Evolutionary conservation across 768 basidiomycete species (phyloP).

Genomic region (Roridomyces roridus): DNA sequence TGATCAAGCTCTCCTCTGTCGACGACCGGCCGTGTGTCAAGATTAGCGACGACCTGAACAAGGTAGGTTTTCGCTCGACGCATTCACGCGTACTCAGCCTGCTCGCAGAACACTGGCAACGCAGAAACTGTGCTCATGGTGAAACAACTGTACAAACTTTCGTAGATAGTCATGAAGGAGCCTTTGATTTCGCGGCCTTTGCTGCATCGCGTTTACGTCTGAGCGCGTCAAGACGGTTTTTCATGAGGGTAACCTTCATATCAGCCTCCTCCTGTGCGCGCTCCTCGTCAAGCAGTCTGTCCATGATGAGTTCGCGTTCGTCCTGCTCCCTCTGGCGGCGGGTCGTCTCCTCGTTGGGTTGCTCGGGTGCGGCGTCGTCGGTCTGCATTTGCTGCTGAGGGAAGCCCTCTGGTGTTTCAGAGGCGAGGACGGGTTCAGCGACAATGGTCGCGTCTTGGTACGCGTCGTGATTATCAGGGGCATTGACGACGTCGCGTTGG

Average conservation of each 20-base stretch:
- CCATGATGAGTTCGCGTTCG: constrained; percentile 85
- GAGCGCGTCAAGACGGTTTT: constrained; percentile 67
- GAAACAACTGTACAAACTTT: constrained; percentile 56
- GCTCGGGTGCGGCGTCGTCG: constrained; percentile 30
- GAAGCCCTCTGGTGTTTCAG: constrained; percentile 55
- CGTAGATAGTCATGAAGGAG: constrained; percentile 5
- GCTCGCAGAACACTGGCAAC: constrained; percentile 70
- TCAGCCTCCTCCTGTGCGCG: constrained; percentile 89
- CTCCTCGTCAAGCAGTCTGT: constrained; percentile 84
- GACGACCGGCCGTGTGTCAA: constrained; percentile 84
- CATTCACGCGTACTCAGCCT: not conserved
- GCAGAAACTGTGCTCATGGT: constrained; percentile 61
- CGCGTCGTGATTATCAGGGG: constrained; percentile 50
- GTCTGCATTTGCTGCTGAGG: constrained; percentile 36
- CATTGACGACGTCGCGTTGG: constrained; percentile 65
- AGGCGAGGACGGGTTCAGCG: constrained; percentile 68
- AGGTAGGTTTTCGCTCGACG: constrained; percentile 46
- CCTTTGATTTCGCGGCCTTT: constrained; percentile 26
- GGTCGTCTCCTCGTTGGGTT: constrained; percentile 48
- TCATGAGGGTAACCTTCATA: constrained; percentile 70
- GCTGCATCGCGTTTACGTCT: constrained; percentile 50
- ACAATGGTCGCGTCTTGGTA: constrained; percentile 75
- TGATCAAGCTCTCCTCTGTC: constrained; percentile 88
- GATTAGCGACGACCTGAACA: constrained; percentile 90
- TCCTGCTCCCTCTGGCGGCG: constrained; percentile 66